A percentile compares a stretch with the other conserved stretches of the same genome.
Conservation (phyloP, 2,329 filamentous ascomycete species). For the Biscogniauxia marginata region DNA sequence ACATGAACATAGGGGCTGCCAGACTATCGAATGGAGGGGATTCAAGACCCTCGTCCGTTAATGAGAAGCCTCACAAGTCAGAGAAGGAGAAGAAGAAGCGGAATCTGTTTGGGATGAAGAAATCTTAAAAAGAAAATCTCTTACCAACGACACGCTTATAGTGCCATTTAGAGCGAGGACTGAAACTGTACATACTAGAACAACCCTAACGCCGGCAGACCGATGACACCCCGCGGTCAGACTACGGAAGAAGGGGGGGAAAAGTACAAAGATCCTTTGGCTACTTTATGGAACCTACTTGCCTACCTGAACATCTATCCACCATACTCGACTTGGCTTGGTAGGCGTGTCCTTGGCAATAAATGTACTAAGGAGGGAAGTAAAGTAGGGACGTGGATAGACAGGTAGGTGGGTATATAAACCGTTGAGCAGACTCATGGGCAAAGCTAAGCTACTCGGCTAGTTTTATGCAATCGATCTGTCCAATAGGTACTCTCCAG, state of each 20-base stretch:
- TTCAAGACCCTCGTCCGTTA: constrained; percentile 18
- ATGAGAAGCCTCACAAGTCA: constrained; percentile 46
- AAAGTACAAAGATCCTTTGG: not conserved
- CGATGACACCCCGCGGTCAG: not conserved
- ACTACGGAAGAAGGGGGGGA: not conserved
- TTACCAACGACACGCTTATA: not conserved
- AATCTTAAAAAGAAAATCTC: constrained; percentile 30
- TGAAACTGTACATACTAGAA: not conserved
- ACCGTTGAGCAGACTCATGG: not conserved
- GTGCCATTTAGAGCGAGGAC: not conserved
- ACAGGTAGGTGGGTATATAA: not conserved
- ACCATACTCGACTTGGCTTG: not conserved
- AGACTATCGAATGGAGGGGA: constrained; percentile 27
- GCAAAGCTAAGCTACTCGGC: not conserved
- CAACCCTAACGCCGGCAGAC: not conserved
- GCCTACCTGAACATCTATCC: not conserved
- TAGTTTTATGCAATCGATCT: not conserved
- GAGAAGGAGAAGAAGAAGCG: constrained; percentile 61
- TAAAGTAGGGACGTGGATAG: not conserved
- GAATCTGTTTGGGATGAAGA: constrained; percentile 59
- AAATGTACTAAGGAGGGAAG: not conserved
- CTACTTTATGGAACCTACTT: not conserved
- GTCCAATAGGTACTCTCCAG: no score
- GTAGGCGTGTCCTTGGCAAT: not conserved
- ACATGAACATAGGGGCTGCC: constrained; percentile 48